Base-by-base conservation (phyloP, 2,329 filamentous ascomycete species). In the Beauveria asiatica region DNA sequence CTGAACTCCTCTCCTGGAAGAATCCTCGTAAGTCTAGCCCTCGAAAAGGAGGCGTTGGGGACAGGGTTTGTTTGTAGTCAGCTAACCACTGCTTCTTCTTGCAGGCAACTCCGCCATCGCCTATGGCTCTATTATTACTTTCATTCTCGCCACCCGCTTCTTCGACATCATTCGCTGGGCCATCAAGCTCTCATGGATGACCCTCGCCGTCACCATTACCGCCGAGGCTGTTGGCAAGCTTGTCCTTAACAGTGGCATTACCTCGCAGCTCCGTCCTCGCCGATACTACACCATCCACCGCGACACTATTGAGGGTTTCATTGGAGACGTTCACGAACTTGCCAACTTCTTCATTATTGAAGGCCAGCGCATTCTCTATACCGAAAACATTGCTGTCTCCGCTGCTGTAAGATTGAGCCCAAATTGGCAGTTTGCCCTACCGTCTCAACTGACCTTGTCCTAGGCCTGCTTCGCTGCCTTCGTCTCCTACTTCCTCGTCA, bases 291-390 rank as follows among this genome's bases (percentile, higher is more conserved):
- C 84, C 5, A 73, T 89, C 46, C 80, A 85, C 10, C 80, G 81
- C 65, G 81, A 86, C 66, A 84, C 83, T 7, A 73, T 88, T 44
- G 83, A 88, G 67, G 71, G 74, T 61, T 65, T 85, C 64, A 81
- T 86, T 66, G 83, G 83, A 60, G 86, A 88, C 65, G 75, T 85
- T 45, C 82, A 87, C 68, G 85, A 88, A 73, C 79, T 89, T 62
- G 72, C 86, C 74, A 89, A 89, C 79, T 89, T 89, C 73, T 85
- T 88, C 67, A 78, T 87, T 63, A 87, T 89, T 61, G 86, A 89
- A 76, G 76, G 80, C 55, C 86, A 89, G 76, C 81, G 85, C 63
- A 82, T 89, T 65, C 69, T 88, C 60, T 89, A 85, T 65, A 85
- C 80, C 48, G 86, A 89, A 79, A 89, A 88, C 66, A 72, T 88